Evolutionary conservation across 2,329 filamentous ascomycete genomes (phyloP).

Genomic region (Alternaria gansuensis): DNA sequence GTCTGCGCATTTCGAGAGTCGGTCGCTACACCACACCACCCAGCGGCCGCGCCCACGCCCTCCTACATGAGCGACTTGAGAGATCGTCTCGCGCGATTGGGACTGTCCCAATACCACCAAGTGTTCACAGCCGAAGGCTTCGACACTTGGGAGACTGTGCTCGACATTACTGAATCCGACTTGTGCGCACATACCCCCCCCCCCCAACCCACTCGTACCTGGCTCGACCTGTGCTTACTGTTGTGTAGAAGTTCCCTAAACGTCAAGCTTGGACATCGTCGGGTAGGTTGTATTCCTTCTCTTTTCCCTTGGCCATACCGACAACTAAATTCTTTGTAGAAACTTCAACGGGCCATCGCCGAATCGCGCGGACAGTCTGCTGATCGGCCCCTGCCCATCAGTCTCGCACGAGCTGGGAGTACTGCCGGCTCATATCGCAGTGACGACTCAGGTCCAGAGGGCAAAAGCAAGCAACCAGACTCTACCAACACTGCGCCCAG

Average conservation of each 20-base stretch:
- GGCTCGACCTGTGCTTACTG: conserved; percentile 21
- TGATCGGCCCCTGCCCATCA: conserved; percentile 48
- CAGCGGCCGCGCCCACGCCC: conserved; percentile 18
- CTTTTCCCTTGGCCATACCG: neutral
- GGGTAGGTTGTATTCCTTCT: conserved; percentile 63
- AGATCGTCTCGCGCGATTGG: conserved; percentile 75
- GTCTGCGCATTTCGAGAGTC: conserved; percentile 10
- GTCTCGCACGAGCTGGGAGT: conserved; percentile 59
- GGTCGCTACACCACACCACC: conserved; percentile 20
- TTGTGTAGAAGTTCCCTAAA: conserved; percentile 71
- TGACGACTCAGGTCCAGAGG: conserved; percentile 60
- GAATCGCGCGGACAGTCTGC: conserved; percentile 68
- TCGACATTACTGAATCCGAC: conserved; percentile 85
- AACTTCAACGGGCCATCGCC: conserved; percentile 83
- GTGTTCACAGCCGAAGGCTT: conserved; percentile 80
- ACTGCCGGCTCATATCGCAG: conserved; percentile 67
- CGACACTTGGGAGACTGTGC: conserved; percentile 82
- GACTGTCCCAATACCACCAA: conserved; percentile 78
- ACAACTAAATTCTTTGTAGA: conserved; percentile 58
- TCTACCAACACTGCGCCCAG: conserved; percentile 49
- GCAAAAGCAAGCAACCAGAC: conserved; percentile 56
- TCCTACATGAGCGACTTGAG: conserved; percentile 71
- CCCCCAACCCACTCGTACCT: conserved; percentile 19
- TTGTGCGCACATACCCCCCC: conserved; percentile 62
- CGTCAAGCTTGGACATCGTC: conserved; percentile 81